Conservation (phyloP, 306 rosid genomes). For the Prinsepia uniflora region DNA sequence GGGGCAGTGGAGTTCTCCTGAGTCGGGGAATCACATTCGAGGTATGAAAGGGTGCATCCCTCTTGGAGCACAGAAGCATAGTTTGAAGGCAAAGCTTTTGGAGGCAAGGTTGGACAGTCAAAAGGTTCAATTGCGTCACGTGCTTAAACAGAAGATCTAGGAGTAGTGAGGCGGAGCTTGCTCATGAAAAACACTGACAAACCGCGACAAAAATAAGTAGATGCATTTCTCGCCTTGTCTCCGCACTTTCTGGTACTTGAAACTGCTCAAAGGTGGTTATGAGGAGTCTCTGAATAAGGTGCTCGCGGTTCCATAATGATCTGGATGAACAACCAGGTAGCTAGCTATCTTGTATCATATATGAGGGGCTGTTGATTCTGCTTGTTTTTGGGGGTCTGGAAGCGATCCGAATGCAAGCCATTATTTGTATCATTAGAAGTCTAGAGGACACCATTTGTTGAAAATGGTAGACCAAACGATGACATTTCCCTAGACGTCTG, state of each 20-base stretch:
- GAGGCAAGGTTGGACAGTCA: slow-evolving; percentile 91
- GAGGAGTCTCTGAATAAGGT: slow-evolving; percentile 38
- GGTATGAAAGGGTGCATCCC: slow-evolving; percentile 86
- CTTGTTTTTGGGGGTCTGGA: slow-evolving; percentile 8
- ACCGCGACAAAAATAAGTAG: slow-evolving; percentile 23
- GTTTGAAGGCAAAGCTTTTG: slow-evolving; percentile 78
- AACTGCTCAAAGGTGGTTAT: slow-evolving; percentile 28
- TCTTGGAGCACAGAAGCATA: slow-evolving; percentile 56
- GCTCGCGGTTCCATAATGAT: slow-evolving; percentile 1
- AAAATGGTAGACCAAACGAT: slow-evolving; percentile 17
- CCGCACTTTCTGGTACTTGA: slow-evolving; percentile 23
- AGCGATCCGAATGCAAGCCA: slow-evolving; percentile 15
- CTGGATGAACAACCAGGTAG: slow-evolving; percentile 12
- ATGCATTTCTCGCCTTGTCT: slow-evolving; percentile 24
- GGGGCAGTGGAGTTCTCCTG: slow-evolving; percentile 70
- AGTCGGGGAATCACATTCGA: slow-evolving; percentile 48
- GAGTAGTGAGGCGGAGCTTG: slow-evolving; percentile 28
- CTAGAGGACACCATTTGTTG: slow-evolving; percentile 13
- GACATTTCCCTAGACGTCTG: slow-evolving; percentile 14
- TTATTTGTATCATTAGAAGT: slow-evolving; percentile 26
- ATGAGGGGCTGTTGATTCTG: not conserved
- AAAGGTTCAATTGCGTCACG: slow-evolving; percentile 79
- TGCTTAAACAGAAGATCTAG: slow-evolving; percentile 81
- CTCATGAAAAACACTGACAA: slow-evolving; percentile 21
- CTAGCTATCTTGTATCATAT: slow-evolving; percentile 4